These are phyloP conservation scores for Lachancea waltii DNA, from an alignment of 805 yeast genomes.

Conservation along the genomic window DNA sequence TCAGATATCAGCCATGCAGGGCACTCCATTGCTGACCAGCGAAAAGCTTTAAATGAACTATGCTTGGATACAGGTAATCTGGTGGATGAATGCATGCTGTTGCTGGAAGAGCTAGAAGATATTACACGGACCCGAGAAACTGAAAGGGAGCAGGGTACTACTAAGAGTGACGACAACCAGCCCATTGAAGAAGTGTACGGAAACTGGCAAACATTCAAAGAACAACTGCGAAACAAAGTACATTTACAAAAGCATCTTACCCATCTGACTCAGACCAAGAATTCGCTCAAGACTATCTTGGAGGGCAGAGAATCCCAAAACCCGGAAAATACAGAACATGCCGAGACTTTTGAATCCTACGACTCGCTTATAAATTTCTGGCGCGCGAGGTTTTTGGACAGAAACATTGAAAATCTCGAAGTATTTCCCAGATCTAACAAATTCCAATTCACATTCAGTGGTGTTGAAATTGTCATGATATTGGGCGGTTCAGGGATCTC, in stretches of 20 bases:
- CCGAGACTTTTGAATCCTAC: slow-evolving; percentile 2
- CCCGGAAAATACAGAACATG: neutral
- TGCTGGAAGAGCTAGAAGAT: slow-evolving; percentile 18
- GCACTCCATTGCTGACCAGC: slow-evolving; percentile 16
- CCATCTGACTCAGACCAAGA: slow-evolving; percentile 8
- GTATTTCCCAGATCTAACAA: slow-evolving; percentile 21
- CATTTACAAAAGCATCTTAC: slow-evolving; percentile 9
- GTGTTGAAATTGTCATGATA: slow-evolving; percentile 1
- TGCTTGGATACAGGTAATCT: slow-evolving; percentile 19
- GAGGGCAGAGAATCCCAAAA: neutral
- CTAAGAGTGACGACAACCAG: slow-evolving; percentile 4
- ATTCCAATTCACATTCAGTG: slow-evolving; percentile 17
- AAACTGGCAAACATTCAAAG: slow-evolving; percentile 13
- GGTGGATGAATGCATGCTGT: slow-evolving; percentile 23
- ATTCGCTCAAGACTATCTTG: slow-evolving; percentile 1
- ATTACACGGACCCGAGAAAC: slow-evolving; percentile 7
- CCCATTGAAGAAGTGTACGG: slow-evolving; percentile 10
- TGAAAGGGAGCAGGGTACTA: slow-evolving; percentile 8
- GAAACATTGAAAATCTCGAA: slow-evolving; percentile 10
- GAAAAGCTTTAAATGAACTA: slow-evolving; percentile 20
- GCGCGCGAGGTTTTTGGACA: slow-evolving; percentile 8
- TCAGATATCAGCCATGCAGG: slow-evolving; percentile 13
- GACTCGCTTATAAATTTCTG: slow-evolving; percentile 10
- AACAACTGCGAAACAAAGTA: neutral
- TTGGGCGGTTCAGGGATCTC: slow-evolving; percentile 2